Conservation (phyloP, 2,329 filamentous ascomycete genomes). For the Fusarium sp. region DNA sequence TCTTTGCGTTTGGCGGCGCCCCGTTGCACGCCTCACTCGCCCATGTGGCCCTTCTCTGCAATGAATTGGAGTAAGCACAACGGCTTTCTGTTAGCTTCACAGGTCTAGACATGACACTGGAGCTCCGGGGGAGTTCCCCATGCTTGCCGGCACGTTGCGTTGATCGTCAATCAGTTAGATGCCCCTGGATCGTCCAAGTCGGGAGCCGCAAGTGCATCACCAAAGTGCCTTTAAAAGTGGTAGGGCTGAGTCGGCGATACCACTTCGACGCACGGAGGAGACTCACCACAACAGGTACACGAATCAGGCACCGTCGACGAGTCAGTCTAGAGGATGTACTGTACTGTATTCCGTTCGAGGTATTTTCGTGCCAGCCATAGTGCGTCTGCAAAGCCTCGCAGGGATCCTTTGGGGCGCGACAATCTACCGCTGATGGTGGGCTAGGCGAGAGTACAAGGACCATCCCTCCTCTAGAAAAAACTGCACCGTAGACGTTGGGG, state of each 20-base stretch:
- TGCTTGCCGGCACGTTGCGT: slow-evolving; percentile 25
- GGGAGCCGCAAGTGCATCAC: slow-evolving; percentile 31
- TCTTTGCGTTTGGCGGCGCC: slow-evolving; percentile 25
- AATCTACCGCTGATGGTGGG: slow-evolving; percentile 32
- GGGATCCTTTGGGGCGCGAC: slow-evolving; percentile 33
- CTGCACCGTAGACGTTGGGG: slow-evolving; percentile 26
- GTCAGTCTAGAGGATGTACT: neutral
- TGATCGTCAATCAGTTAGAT: slow-evolving; percentile 30
- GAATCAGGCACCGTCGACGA: slow-evolving; percentile 15
- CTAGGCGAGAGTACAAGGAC: slow-evolving; percentile 35
- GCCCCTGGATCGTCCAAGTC: slow-evolving; percentile 30
- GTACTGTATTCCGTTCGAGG: slow-evolving; percentile 17
- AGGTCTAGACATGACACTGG: slow-evolving; percentile 11
- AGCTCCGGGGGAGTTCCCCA: slow-evolving; percentile 17
- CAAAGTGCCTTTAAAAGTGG: slow-evolving; percentile 27
- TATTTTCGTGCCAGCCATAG: slow-evolving; percentile 36
- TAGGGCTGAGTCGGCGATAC: slow-evolving; percentile 38
- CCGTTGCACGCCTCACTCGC: slow-evolving; percentile 29
- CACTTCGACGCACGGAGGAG: slow-evolving; percentile 27
- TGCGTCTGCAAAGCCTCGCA: slow-evolving; percentile 21
- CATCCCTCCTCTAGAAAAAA: slow-evolving; percentile 32
- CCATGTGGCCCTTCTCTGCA: slow-evolving; percentile 22
- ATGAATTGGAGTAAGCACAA: slow-evolving; percentile 13
- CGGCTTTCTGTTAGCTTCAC: slow-evolving; percentile 5
- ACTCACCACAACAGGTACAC: slow-evolving; percentile 19